Evolutionary conservation across 2,329 filamentous ascomycete species (phyloP).

Genomic region (Exophiala spinifera): DNA sequence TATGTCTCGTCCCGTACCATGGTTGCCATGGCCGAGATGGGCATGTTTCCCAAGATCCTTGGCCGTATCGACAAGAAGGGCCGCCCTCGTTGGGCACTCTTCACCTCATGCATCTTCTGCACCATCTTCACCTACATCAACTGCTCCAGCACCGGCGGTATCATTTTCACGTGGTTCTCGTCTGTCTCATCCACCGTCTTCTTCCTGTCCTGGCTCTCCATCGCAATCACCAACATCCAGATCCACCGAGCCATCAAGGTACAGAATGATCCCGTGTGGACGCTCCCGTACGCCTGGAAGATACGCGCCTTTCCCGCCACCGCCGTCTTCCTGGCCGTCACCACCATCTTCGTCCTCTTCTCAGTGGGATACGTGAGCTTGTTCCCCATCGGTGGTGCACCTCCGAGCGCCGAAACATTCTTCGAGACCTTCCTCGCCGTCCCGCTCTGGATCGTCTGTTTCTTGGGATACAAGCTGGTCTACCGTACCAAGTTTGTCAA

Average conservation of each 20-base stretch:
- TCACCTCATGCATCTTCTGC: slow-evolving; percentile 29
- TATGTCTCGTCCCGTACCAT: slow-evolving; percentile 33
- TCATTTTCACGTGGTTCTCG: slow-evolving; percentile 73
- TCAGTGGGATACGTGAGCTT: not conserved
- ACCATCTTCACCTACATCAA: slow-evolving; percentile 35
- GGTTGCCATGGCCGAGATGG: slow-evolving; percentile 32
- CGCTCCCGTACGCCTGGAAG: slow-evolving; percentile 3
- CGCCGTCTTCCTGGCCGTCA: not conserved
- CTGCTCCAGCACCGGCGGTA: slow-evolving; percentile 32
- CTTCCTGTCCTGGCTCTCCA: slow-evolving; percentile 64
- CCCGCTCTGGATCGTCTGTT: slow-evolving; percentile 1
- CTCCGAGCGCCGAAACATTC: not conserved
- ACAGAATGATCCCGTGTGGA: slow-evolving; percentile 1
- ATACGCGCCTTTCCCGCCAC: not conserved
- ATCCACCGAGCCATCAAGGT: slow-evolving; percentile 56
- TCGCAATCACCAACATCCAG: slow-evolving; percentile 63
- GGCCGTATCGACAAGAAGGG: slow-evolving; percentile 33
- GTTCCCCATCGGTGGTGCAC: slow-evolving; percentile 3
- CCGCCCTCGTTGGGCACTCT: slow-evolving; percentile 31
- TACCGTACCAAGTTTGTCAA: slow-evolving; percentile 4
- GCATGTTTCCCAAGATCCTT: slow-evolving; percentile 31
- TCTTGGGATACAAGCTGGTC: slow-evolving; percentile 3
- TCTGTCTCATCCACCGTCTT: slow-evolving; percentile 68
- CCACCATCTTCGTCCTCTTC: slow-evolving; percentile 3
- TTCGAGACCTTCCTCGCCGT: slow-evolving; percentile 9